Conservation (phyloP, 441 rosid genomes). For the Eruca vesicaria region DNA sequence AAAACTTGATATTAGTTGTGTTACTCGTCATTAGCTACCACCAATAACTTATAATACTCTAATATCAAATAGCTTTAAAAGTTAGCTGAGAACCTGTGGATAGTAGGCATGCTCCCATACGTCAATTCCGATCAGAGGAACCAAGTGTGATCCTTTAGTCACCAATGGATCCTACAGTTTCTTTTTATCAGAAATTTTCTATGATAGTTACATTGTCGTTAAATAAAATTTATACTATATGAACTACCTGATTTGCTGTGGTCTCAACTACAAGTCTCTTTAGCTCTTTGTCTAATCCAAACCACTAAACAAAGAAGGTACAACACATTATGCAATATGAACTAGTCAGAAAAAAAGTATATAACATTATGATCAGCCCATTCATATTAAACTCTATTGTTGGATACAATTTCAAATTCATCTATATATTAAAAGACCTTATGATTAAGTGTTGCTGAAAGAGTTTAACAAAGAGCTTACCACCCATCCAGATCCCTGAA, state of each 20-base stretch:
- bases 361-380: not conserved
- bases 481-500: slow-evolving; percentile 99
- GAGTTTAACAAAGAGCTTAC: slow-evolving; percentile 40
- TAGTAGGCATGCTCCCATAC: slow-evolving; percentile 99
- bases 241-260: slow-evolving; percentile 79
- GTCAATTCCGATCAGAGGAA: slow-evolving; percentile 89
- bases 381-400: no score
- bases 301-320: slow-evolving; percentile 53
- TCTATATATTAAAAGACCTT: not conserved
- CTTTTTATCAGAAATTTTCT: not conserved
- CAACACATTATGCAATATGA: not conserved
- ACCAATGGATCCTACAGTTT: slow-evolving; percentile 76
- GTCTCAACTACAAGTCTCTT: slow-evolving; percentile 90
- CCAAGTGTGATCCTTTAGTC: slow-evolving; percentile 65
- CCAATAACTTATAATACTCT: not conserved
- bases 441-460: not conserved
- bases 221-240: not conserved
- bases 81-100: slow-evolving; percentile 57
- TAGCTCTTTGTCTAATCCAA: slow-evolving; percentile 76
- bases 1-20: not conserved
- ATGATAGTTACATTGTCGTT: not conserved
- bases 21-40: not conserved
- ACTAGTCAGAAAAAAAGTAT: not conserved
- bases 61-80: not conserved
- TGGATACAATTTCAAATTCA: not conserved